Evolutionary conservation across 2,329 filamentous ascomycete species (phyloP).

Genomic region (Pseudofabraea citricarpa): DNA sequence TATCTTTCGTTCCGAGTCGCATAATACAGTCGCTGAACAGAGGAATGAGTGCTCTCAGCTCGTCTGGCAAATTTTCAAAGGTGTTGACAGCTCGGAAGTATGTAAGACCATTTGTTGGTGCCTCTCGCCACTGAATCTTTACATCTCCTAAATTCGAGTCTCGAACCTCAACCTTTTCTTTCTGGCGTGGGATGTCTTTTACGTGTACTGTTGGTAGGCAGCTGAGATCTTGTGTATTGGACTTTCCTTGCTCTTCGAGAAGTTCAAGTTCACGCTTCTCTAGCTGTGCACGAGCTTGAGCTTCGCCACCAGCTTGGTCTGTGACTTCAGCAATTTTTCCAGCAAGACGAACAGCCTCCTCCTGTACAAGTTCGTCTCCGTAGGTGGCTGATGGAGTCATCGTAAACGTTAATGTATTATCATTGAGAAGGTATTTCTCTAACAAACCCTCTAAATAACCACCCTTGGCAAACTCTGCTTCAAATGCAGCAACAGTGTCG

Average conservation of each 20-base stretch:
- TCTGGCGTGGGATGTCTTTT: conserved; percentile 77
- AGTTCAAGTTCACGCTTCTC: conserved; percentile 76
- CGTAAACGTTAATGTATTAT: conserved; percentile 84
- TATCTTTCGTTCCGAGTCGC: conserved; percentile 82
- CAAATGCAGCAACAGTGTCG: conserved; percentile 78
- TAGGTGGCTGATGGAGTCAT: conserved; percentile 84
- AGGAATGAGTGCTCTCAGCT: conserved; percentile 78
- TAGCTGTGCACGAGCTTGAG: conserved; percentile 66
- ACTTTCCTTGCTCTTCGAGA: conserved; percentile 76
- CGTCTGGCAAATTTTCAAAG: conserved; percentile 74
- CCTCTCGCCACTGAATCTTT: conserved; percentile 83
- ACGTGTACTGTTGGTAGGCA: conserved; percentile 86
- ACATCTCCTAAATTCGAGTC: conserved; percentile 63
- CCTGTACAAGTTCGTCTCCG: conserved; percentile 65
- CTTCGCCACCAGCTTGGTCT: conserved; percentile 62
- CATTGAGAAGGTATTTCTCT: conserved; percentile 85
- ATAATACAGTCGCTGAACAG: conserved; percentile 90
- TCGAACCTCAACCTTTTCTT: conserved; percentile 53
- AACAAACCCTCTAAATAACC: conserved; percentile 80
- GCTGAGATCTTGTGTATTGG: conserved; percentile 78
- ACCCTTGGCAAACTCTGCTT: conserved; percentile 67
- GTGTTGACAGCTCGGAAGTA: conserved; percentile 90
- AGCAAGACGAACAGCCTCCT: conserved; percentile 72
- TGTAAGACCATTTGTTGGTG: conserved; percentile 90
- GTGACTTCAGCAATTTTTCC: conserved; percentile 68